Base-by-base conservation (phyloP, 345 rosid genomes). In the Balakata baccata region DNA sequence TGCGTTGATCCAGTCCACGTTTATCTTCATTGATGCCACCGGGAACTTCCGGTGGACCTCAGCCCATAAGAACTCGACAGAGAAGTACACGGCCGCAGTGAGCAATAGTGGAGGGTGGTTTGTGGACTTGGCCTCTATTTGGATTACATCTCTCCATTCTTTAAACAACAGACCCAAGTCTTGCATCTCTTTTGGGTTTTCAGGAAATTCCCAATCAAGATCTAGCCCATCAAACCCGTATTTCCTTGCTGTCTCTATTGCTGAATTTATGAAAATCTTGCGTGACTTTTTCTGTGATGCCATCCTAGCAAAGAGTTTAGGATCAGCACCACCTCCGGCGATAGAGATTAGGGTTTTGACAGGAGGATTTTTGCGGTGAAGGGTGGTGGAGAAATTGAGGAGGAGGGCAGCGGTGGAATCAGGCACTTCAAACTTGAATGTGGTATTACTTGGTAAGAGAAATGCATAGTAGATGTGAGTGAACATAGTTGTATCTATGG, bases 191-290 rank as follows among this genome's bases (percentile, higher is more conserved):
- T 65, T 65, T 4, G 68, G 79, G 77, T 1, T 76, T 49, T 63
- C 1, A 5, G 93, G 91, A 60, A 58, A 87, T 52, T 89, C 93
- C 93, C 91, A 89, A 49, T 86, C 91, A 34, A 89, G 77, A 75
- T 89, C 91, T 59, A 87, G 77, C 71, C 93, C 93, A 61, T 86
- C 87, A 47, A 83, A 87, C 23, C 81, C 88, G 29, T 56, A 82
- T 41, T 63, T 63, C 51, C 93, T 71, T 1, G 89, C 93, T 0
- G 80, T 71, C 62, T 84, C 78, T 6, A 86, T 29, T 0, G 91
- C 75, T 0, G 93, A 87, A 6, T 71, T 22, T 73, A 87, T 81
- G 72, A 89, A 87, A 53, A 68, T 58, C 20, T 38, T 34, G 1
- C 91, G 86, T 11, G 83, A 79, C 11, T 46, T n/a, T 0, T 46